Base-by-base conservation (phyloP, 495 filamentous ascomycete species). In the Hamigera avellanea region DNA sequence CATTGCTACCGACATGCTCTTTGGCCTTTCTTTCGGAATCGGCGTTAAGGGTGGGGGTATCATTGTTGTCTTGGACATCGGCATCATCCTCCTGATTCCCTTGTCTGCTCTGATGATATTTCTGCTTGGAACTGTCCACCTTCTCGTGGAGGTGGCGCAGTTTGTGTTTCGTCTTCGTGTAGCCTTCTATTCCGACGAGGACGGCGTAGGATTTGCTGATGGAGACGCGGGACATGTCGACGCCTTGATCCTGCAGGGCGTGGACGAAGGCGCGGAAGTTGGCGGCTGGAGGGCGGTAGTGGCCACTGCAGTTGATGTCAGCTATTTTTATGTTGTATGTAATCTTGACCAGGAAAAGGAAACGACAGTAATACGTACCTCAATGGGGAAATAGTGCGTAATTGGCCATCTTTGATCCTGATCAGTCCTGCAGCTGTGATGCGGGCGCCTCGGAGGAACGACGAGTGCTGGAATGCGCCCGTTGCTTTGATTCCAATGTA, bases 401-500 rank as follows among this genome's bases (percentile, higher is more conserved):
- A 45, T 25, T 81, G 73, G 8, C 88, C 88, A 39, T 86, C 66
- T 44, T 81, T 81, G 33, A 95, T 78, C 52, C 81, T 87, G 43
- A 95, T 87, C 28, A 88, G 59, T 0, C 88, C 87, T 7, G 87
- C 87, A 1, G 87, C 83, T 0, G 77, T 74, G 30, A 94, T 85
- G 13, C 86, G 73, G 13, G 71, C 69, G 10, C 88, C 88, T 32
- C 86, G 81, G 2, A 95, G 64, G 48, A 95, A 95, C 0, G 81
- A 86, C 6, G 75, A 82, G 57, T 95, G 88, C 48, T 95, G 88
- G 50, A 95, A 95, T 6, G 81, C 74, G 18, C 88, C 88, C 18
- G 74, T 75, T 51, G 83, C 78, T 47, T 95, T 95, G 57, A 95
- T 91, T 30, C 85, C 87, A 26, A 94, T 73, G 61, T 95, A 94